A percentile compares a stretch with the other conserved stretches of the same genome.
Evolutionary conservation across 768 basidiomycete species (phyloP).

Genomic region (Rhizopogon roseolus): DNA sequence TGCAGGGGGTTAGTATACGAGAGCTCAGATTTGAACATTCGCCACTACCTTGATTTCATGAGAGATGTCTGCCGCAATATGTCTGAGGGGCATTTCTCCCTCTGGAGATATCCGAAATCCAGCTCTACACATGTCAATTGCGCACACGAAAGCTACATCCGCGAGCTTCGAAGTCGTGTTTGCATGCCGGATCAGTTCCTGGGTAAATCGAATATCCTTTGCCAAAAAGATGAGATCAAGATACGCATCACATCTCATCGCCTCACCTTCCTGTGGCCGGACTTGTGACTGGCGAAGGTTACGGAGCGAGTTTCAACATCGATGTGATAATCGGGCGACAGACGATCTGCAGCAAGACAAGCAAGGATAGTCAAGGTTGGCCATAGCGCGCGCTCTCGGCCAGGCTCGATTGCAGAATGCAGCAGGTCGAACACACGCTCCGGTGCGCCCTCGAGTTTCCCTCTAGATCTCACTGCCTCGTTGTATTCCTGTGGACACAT

Average conservation of each 20-base stretch:
- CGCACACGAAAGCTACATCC: slow-evolving; percentile 67
- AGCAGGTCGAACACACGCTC: slow-evolving; percentile 86
- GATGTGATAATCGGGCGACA: slow-evolving; percentile 52
- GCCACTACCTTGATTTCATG: slow-evolving; percentile 69
- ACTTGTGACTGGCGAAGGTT: slow-evolving; percentile 26
- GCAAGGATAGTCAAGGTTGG: slow-evolving; percentile 75
- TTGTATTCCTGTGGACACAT: slow-evolving; percentile 75
- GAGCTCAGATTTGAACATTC: neutral
- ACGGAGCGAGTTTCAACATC: slow-evolving; percentile 27
- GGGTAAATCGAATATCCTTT: slow-evolving; percentile 52
- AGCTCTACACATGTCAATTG: slow-evolving; percentile 73
- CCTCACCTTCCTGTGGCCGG: slow-evolving; percentile 25
- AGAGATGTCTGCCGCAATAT: slow-evolving; percentile 67
- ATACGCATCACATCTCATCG: no score
- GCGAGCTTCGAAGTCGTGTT: slow-evolving; percentile 49
- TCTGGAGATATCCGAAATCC: slow-evolving; percentile 49
- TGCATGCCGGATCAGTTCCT: slow-evolving; percentile 58
- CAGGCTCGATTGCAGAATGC: slow-evolving; percentile 40
- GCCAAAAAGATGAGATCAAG: neutral
- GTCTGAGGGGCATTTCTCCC: slow-evolving; percentile 57
- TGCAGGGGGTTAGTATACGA: slow-evolving; percentile 17
- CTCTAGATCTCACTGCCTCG: slow-evolving; percentile 57
- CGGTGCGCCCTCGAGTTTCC: slow-evolving; percentile 72
- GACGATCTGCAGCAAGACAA: slow-evolving; percentile 69
- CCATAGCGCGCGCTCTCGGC: slow-evolving; percentile 60